Evolutionary conservation across 345 rosid species (phyloP).

Genomic region (Hirschfeldia incana): DNA sequence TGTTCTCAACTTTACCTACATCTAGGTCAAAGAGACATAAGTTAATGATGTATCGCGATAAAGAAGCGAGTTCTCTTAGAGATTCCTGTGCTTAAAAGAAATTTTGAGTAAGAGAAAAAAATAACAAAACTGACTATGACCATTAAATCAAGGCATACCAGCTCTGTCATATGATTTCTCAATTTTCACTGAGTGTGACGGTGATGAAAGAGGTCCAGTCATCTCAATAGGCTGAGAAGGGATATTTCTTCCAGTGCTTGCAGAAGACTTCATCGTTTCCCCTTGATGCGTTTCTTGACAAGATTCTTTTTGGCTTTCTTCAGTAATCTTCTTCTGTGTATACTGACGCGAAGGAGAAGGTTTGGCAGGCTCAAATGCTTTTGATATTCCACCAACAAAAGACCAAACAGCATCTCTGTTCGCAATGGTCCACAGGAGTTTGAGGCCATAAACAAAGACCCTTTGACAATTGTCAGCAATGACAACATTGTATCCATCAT

Average conservation of each 20-base stretch:
- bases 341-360: constrained; percentile 95
- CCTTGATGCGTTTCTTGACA: constrained; percentile 50
- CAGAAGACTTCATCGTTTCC: constrained; percentile 44
- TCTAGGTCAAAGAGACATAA: constrained; percentile 27
- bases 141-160: constrained; percentile 45
- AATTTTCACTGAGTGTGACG: constrained; percentile 43
- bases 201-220: constrained; percentile 48
- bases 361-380: constrained; percentile 86
- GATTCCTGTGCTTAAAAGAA: not conserved
- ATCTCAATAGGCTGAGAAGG: constrained; percentile 49
- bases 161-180: constrained; percentile 51
- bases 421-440: constrained; percentile 85
- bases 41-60: constrained; percentile 8
- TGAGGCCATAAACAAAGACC: constrained; percentile 89
- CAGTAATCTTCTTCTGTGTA: constrained; percentile 77
- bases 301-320: constrained; percentile 58
- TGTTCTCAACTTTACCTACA: constrained; percentile 54
- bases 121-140: not conserved
- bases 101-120: not conserved
- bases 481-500: constrained; percentile 93
- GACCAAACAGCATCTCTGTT: constrained; percentile 98
- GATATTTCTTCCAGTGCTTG: constrained; percentile 42
- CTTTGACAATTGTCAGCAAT: constrained; percentile 96
- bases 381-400: constrained; percentile 87
- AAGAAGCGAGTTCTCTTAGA: not conserved